Base-by-base conservation (phyloP, 805 yeast species). In the Zygosaccharomyces lentus region DNA sequence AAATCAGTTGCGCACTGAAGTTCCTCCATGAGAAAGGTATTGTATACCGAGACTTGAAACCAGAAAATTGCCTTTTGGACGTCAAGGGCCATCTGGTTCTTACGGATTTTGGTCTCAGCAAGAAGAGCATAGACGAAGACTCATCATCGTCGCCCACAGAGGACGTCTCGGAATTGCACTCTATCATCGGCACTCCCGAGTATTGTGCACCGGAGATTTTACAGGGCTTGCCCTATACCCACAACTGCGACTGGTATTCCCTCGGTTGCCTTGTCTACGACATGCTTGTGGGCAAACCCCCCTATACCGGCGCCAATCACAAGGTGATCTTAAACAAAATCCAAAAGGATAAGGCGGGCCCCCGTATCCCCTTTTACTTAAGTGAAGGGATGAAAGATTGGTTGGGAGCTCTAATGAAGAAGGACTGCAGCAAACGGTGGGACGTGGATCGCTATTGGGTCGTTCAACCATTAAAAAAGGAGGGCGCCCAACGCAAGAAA, bases 221-320 rank as follows among this genome's bases (percentile, higher is more conserved):
- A 23, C 78, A 76, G 47, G 96, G 95, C 17, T 76, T 81, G 54
- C 78, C 80, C 13, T 89, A 88, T 63, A 88, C 84, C 55, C 82
- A 78, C 44, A 74, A 80, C 26, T 93, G 89, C 40, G 96, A 88
- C 63, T 87, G 95, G 86, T 88, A 96, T 88, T 87, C 96, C 0
- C 67, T 89, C 27, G 96, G 96, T 0, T 84, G 95, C 38, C 82
- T 88, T 6, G 69, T 82, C 40, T 85, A 69, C 57, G 96, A 89
- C 62, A 75, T 88, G 76, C 70, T 88, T 41, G 82, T 90, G 0
- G 96, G 96, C 0, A 74, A 81, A 39, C 96, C 96, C 0, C 96
- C 96, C 1, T 87, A 86, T 64, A 84, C 93, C 0, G 96, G 96
- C 2, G 82, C 77, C 45, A 85, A 84, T 56, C 83, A 84, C 57